Base-by-base conservation (phyloP, 2,329 filamentous ascomycete species). In the Aspergillus intermedius region DNA sequence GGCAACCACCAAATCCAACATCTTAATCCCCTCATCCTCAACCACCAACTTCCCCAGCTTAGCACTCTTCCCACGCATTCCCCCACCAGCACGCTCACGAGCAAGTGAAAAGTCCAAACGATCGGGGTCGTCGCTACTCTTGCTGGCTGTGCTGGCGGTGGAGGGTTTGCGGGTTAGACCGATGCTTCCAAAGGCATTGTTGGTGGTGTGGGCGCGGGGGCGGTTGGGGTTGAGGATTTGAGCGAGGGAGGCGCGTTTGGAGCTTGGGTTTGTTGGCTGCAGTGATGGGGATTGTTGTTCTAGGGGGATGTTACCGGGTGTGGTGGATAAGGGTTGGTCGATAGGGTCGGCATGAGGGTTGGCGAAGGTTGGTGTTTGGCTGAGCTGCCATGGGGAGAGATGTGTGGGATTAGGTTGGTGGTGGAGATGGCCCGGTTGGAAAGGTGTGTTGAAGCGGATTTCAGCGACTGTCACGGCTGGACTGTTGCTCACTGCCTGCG, bases 1-100 rank as follows among this genome's bases (percentile, higher is more conserved):
- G 3, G 91, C 88, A 17, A 98, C 88, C 0, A 95, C 76, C 50
- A 98, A 68, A 74, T 98, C 93, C 60, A 97, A 70, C 91, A 98
- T 97, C 74, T 95, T 95, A 55, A 95, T 72, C 0, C 93, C 93
- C 60, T 95, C 91, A 48, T 91, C 83, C 58, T 90, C 82, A 34
- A 98, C 79, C 45, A 97, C 89, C 45, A 98, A 73, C 70, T 97
- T 98, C 0, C 91, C 93, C 59, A 98, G 74, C 73, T 98, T 98
- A 3, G 89, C 91, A 60, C 88, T 82, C 66, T 88, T 90, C 0
- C 91, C 91, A 41, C 85, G 79, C 62, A 87, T 86, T 0, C 91
- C 91, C 19, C 91, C 91, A 1, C 91, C 91, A 0, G 91, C 91
- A 48, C 80, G 81, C 67, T 97, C 91, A 54, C 81, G 81, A 1